These are phyloP conservation scores for Rhizoctonia solani DNA, from an alignment of 1,284 basidiomycete genomes.

Conservation along the genomic window DNA sequence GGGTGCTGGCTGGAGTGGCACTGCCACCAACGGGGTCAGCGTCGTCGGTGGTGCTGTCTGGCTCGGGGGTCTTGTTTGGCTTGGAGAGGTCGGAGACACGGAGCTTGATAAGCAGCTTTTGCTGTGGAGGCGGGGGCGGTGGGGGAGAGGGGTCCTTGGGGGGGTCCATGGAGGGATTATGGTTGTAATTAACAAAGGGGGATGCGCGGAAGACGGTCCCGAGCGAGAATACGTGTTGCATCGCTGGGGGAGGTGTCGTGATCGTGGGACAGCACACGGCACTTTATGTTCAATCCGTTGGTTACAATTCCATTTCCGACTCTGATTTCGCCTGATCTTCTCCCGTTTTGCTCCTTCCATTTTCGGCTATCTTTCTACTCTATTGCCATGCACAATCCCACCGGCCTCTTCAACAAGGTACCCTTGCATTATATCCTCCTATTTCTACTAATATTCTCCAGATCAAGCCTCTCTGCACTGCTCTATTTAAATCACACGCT, in stretches of 20 bases:
- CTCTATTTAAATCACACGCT: slow-evolving; percentile 73
- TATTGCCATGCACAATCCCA: too few relatives aligned
- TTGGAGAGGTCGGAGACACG: slow-evolving; percentile 19
- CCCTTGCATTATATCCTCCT: too few relatives aligned
- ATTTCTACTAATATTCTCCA: too few relatives aligned
- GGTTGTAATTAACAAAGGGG: slow-evolving; percentile 31
- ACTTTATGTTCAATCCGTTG: slow-evolving; percentile 9
- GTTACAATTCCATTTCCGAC: too few relatives aligned
- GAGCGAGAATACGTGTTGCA: slow-evolving; percentile 32
- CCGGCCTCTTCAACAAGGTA: too few relatives aligned
- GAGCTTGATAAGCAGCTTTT: slow-evolving; percentile 26
- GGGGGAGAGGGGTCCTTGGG: neutral
- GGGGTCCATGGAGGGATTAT: slow-evolving; percentile 1
- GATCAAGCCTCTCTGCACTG: slow-evolving; percentile 78
- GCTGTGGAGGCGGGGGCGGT: slow-evolving; percentile 24
- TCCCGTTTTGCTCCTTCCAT: neutral
- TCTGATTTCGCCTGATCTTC: too few relatives aligned
- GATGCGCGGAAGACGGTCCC: slow-evolving; percentile 26
- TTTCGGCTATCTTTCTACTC: too few relatives aligned
- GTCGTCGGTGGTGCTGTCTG: neutral
- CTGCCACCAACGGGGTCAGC: too few relatives aligned
- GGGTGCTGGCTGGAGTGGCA: too few relatives aligned
- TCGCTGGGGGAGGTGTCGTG: neutral
- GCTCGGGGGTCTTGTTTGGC: neutral
- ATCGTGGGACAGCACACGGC: slow-evolving; percentile 8